Conservation (phyloP, 805 yeast genomes). For the Candida morakotiae region DNA sequence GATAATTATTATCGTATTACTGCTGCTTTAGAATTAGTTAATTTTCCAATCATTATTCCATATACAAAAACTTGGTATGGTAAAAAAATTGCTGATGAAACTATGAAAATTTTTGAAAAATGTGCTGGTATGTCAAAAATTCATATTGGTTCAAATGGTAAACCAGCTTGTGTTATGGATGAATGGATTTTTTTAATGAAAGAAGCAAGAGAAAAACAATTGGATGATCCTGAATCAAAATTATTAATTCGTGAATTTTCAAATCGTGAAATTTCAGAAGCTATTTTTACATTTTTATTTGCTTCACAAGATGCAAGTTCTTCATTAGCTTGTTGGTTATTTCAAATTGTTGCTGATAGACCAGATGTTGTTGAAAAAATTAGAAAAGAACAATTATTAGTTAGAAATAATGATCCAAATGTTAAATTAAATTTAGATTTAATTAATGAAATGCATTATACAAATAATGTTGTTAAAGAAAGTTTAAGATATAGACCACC, state of each 20-base stretch:
- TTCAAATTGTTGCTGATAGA: slow-evolving; percentile 93
- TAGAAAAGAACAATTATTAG: slow-evolving; percentile 85
- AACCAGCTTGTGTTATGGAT: slow-evolving; percentile 88
- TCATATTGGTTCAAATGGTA: slow-evolving; percentile 67
- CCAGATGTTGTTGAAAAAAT: slow-evolving; percentile 85
- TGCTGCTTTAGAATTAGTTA: slow-evolving; percentile 94
- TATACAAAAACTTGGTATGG: slow-evolving; percentile 99
- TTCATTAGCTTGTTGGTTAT: slow-evolving; percentile 95
- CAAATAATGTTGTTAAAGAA: slow-evolving; percentile 88
- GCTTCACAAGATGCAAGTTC: slow-evolving; percentile 99
- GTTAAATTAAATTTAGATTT: slow-evolving; percentile 62
- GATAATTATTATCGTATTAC: slow-evolving; percentile 91
- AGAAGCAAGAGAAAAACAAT: slow-evolving; percentile 55
- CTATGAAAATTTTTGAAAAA: slow-evolving; percentile 84
- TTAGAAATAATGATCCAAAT: slow-evolving; percentile 73
- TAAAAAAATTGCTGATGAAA: slow-evolving; percentile 84
- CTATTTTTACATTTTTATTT: slow-evolving; percentile 91
- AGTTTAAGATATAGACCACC: slow-evolving; percentile 95
- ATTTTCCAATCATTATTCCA: slow-evolving; percentile 95
- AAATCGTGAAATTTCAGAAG: slow-evolving; percentile 91
- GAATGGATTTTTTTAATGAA: slow-evolving; percentile 89
- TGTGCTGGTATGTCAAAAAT: slow-evolving; percentile 89
- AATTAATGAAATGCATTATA: slow-evolving; percentile 83
- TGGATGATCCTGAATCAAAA: slow-evolving; percentile 50
- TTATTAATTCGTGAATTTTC: slow-evolving; percentile 75